Base-by-base conservation (phyloP, 2,329 filamentous ascomycete species). In the Fusarium scirpi region DNA sequence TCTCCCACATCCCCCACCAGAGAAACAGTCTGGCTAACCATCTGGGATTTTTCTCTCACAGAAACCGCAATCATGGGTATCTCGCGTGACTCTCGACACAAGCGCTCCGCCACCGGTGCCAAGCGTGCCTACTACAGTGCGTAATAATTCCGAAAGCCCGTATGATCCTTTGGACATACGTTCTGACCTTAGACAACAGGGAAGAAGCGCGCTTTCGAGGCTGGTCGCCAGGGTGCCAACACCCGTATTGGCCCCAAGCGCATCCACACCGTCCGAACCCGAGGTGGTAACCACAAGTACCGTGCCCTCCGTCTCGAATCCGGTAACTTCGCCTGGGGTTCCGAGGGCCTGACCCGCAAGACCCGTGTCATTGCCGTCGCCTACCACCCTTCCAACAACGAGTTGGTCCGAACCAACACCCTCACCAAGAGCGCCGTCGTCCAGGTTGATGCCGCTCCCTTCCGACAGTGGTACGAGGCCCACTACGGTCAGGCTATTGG, bases 351-450 rank as follows among this genome's bases (percentile, higher is more conserved):
- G 85, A 93, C 95, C 86, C 95, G 96, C 91, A 99, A 99, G 92
- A 94, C 93, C 86, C 96, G 97, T 89, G 93, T 99, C 84, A 98
- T 99, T 84, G 94, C 89, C 81, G 97, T 99, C 86, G 92, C 91
- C 83, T 99, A 94, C 93, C 97, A 99, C 87, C 97, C 96, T 73
- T 98, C 95, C 84, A 99, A 99, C 94, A 99, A 99, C 94, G 96
- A 99, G 89, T 91, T 99, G 79, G 94, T 99, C 89, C 96, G 96
- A 83, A 99, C 96, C 86, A 99, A 99, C 92, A 98, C 96, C 88
- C 90, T 99, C 84, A 99, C 96, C 90, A 97, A 94, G 88, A 94
- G 94, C 82, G 96, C 96, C 87, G 93, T 99, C 81, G 93, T 99
- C 84, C 96, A 99, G 90, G 88, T 99, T 86, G 96, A 99, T 85